Conservation (phyloP, 331 rosid species). For the Ulmus americana region DNA sequence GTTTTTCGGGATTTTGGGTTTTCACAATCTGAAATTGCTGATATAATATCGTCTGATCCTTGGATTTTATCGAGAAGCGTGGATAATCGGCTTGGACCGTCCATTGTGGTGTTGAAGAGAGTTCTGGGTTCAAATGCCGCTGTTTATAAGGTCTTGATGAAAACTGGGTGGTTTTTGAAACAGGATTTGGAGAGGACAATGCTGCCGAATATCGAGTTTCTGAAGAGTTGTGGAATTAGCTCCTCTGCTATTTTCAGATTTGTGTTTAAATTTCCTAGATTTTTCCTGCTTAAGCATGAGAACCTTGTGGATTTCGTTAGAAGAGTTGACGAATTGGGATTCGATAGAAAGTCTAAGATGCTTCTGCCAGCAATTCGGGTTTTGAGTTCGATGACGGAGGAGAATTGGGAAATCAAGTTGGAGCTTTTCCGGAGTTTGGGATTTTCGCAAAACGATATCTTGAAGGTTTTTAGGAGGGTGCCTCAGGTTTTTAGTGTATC, state of each 20-base stretch:
- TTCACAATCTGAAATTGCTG: conserved; percentile 23
- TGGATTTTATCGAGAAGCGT: conserved; percentile 23
- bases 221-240: conserved; percentile 24
- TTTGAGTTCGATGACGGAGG: conserved; percentile 24
- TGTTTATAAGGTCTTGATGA: conserved; percentile 24
- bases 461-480: conserved; percentile 14
- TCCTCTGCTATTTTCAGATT: conserved; percentile 11
- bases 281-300: conserved; percentile 27
- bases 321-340: conserved; percentile 28
- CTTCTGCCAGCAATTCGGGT: conserved; percentile 28
- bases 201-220: conserved; percentile 27
- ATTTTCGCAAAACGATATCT: conserved; percentile 24
- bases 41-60: conserved; percentile 25
- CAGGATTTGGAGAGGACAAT: conserved; percentile 29
- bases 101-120: conserved; percentile 24
- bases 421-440: conserved; percentile 28
- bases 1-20: conserved; percentile 33
- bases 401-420: conserved; percentile 34
- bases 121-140: conserved; percentile 23
- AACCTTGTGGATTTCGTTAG: conserved; percentile 18
- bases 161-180: conserved; percentile 16
- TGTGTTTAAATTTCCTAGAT: conserved; percentile 19
- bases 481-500: conserved; percentile 28
- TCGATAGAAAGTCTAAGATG: conserved; percentile 28
- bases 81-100: conserved; percentile 13